A percentile compares a stretch with the other conserved stretches of the same genome.
Conservation (phyloP, 2,329 filamentous ascomycete species). For the Fusarium sp. region DNA sequence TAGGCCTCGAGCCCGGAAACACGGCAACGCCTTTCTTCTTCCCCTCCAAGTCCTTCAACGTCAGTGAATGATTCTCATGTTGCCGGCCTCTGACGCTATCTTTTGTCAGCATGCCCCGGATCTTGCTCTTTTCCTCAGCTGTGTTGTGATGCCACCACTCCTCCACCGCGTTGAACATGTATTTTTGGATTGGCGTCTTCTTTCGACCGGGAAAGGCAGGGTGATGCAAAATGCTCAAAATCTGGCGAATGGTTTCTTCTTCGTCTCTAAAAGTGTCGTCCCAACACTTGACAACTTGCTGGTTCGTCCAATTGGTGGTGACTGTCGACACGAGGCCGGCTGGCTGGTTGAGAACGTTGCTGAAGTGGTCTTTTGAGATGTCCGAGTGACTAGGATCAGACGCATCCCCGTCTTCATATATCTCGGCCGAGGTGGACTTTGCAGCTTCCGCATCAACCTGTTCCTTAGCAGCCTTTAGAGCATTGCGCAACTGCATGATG, state of each 20-base stretch:
- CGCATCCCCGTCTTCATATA: slow-evolving; percentile 79
- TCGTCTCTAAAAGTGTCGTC: slow-evolving; percentile 77
- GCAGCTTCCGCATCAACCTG: slow-evolving; percentile 47
- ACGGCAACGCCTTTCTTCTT: slow-evolving; percentile 41
- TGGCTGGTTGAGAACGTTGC: slow-evolving; percentile 67
- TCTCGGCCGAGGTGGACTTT: slow-evolving; percentile 70
- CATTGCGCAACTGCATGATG: slow-evolving; percentile 83
- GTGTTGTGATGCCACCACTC: slow-evolving; percentile 74
- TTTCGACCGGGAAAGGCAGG: slow-evolving; percentile 78
- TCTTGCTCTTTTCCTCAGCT: slow-evolving; percentile 29
- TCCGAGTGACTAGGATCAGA: slow-evolving; percentile 82
- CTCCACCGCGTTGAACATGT: slow-evolving; percentile 85
- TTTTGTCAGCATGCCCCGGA: slow-evolving; percentile 42
- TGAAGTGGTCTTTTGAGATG: slow-evolving; percentile 84
- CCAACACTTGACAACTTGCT: slow-evolving; percentile 63
- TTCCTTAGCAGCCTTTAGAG: slow-evolving; percentile 64
- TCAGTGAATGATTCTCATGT: slow-evolving; percentile 46
- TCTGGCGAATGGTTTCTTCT: slow-evolving; percentile 80
- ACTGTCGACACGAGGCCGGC: slow-evolving; percentile 46
- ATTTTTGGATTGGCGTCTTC: slow-evolving; percentile 78
- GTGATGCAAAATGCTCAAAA: slow-evolving; percentile 85
- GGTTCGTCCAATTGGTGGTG: slow-evolving; percentile 46
- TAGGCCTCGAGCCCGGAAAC: slow-evolving; percentile 45
- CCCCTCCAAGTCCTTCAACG: slow-evolving; percentile 39
- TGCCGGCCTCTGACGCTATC: slow-evolving; percentile 43